Evolutionary conservation across 495 filamentous ascomycete genomes (phyloP).

Genomic region (Talaromyces liani): DNA sequence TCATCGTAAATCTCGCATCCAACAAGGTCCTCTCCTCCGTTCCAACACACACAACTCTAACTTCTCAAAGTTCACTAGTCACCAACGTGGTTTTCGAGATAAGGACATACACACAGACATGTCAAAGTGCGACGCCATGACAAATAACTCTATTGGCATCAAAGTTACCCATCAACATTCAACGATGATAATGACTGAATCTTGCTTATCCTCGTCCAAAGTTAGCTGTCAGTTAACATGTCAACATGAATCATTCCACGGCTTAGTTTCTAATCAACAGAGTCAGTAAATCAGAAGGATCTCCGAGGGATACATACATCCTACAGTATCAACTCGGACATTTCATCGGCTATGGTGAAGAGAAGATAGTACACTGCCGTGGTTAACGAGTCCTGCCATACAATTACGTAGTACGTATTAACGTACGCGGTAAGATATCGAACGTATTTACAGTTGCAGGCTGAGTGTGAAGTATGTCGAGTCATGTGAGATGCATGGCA

Average conservation of each 20-base stretch:
- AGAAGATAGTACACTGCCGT: background rate
- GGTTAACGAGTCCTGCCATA: too few species aligned
- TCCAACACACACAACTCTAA: too few species aligned
- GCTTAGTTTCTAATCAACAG: background rate
- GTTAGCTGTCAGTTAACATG: too few species aligned
- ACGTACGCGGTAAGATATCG: background rate
- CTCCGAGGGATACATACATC: background rate
- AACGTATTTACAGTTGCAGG: too few species aligned
- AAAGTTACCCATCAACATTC: background rate
- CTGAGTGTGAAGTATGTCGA: background rate
- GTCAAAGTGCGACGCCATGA: background rate
- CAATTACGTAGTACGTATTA: background rate
- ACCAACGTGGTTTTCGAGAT: background rate
- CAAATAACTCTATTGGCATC: background rate
- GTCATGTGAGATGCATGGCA: background rate
- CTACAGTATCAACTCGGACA: too few species aligned
- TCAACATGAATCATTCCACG: background rate
- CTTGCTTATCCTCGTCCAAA: too few species aligned
- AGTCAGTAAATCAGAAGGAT: background rate
- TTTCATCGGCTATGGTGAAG: too few species aligned
- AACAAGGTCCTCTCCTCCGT: background rate
- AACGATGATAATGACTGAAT: too few species aligned
- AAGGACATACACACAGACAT: background rate
- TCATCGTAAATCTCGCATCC: background rate
- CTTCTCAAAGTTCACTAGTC: background rate